These are phyloP conservation scores for Luffa aegyptiaca DNA, from an alignment of 306 rosid genomes.

Conservation along the genomic window DNA sequence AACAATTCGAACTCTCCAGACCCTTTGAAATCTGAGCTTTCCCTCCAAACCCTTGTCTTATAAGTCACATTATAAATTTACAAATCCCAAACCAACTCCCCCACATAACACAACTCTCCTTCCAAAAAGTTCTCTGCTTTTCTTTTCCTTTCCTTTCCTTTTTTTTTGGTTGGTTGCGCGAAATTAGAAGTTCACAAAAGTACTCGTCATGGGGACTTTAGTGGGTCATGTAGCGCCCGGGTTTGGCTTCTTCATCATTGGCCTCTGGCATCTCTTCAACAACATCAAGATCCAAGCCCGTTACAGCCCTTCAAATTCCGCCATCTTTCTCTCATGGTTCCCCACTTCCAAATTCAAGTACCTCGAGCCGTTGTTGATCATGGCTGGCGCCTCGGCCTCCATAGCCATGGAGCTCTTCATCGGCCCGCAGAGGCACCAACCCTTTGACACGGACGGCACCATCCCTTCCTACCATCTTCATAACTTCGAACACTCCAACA, in stretches of 20 bases:
- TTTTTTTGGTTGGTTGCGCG: too few relatives aligned
- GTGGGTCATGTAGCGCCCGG: conserved; percentile 84
- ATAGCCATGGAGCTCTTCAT: conserved; percentile 81
- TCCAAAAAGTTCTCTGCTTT: background rate
- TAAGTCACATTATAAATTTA: background rate
- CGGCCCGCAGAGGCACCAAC: conserved; percentile 55
- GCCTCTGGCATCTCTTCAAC: conserved; percentile 82
- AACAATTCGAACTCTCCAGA: background rate
- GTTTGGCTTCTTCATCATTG: conserved; percentile 54
- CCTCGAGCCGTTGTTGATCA: conserved; percentile 49
- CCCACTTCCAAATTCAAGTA: conserved; percentile 39
- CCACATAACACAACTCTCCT: background rate
- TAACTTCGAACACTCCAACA: conserved; percentile 70
- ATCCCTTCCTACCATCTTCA: conserved; percentile 84
- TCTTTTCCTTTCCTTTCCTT: background rate
- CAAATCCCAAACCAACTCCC: background rate
- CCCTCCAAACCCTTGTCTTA: background rate
- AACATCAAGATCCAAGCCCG: conserved; percentile 50
- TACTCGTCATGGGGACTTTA: conserved; percentile 48
- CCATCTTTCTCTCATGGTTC: conserved; percentile 54
- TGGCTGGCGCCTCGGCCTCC: conserved; percentile 29
- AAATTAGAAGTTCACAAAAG: background rate
- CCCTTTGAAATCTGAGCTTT: background rate
- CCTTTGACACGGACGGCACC: conserved; percentile 53
- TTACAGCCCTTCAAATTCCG: conserved; percentile 21